These are phyloP conservation scores for Rasamsonia emersonii DNA, from an alignment of 2,329 filamentous ascomycete genomes.

Conservation along the genomic window DNA sequence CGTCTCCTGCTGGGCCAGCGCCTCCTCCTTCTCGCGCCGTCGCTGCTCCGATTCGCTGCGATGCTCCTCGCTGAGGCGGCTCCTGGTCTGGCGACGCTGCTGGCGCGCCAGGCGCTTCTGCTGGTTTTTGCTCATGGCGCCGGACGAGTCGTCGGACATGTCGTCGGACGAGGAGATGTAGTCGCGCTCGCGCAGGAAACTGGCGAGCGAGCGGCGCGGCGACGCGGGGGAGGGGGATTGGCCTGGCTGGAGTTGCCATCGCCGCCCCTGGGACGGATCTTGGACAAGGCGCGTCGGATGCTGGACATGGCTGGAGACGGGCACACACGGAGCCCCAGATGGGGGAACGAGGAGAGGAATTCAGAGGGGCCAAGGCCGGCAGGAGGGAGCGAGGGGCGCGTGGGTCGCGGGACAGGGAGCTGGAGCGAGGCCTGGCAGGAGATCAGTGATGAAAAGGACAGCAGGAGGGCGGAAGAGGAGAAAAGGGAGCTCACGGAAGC, in stretches of 20 bases:
- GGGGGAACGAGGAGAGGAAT: background rate
- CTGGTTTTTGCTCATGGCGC: conserved; percentile 35
- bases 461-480: no score
- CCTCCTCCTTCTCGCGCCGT: conserved; percentile 35
- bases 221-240: conserved; percentile 13
- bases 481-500: no score
- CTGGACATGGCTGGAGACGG: conserved; percentile 33
- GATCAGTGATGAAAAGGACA: no score
- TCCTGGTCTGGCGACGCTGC: conserved; percentile 30
- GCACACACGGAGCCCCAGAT: conserved; percentile 11
- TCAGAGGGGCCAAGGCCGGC: conserved; percentile 1
- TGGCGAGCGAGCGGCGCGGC: conserved; percentile 30
- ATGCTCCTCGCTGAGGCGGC: conserved; percentile 36
- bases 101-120: conserved; percentile 35
- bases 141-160: conserved; percentile 26
- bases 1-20: conserved; percentile 41
- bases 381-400: no score
- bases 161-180: conserved; percentile 37
- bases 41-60: conserved; percentile 32
- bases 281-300: conserved; percentile 36
- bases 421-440: no score
- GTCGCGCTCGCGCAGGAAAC: conserved; percentile 33
- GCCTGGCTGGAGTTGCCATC: conserved; percentile 16
- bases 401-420: no score
- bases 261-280: conserved; percentile 25